phyloP scores from a whole-genome alignment of 305 asterid species.

The Fraxinus nigra region DNA sequence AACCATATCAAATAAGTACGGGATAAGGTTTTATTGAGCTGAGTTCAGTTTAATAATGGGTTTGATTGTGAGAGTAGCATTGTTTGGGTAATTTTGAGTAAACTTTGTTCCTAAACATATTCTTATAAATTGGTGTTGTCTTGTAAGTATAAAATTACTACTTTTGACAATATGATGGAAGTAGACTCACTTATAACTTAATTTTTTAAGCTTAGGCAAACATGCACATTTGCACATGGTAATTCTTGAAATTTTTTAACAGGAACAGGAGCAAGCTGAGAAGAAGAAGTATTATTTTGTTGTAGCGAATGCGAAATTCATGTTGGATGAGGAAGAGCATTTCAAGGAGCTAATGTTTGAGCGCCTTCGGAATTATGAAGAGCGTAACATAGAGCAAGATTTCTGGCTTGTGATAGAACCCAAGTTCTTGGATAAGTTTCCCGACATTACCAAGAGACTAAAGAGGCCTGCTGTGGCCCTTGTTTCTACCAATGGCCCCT shows the following conservation, averaged over 20 bases:
- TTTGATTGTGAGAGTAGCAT: background rate
- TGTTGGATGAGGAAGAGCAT: conserved; percentile 99
- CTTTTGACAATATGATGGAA: background rate
- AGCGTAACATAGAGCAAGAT: conserved; percentile 69
- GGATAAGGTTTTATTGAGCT: background rate
- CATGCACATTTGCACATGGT: background rate
- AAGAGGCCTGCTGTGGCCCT: conserved; percentile 95
- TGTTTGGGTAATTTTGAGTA: background rate
- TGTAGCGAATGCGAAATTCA: conserved; percentile 93
- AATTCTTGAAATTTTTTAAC: conserved; percentile 18
- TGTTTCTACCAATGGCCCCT: conserved; percentile 81
- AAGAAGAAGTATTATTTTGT: conserved; percentile 66
- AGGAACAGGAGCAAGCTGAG: conserved; percentile 48
- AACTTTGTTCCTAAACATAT: background rate
- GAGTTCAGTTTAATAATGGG: background rate
- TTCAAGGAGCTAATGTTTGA: conserved; percentile 79
- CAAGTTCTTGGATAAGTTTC: conserved; percentile 83
- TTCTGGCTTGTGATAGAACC: conserved; percentile 98
- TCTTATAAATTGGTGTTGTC: background rate
- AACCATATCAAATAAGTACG: background rate
- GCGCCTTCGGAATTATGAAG: conserved; percentile 61
- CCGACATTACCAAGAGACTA: conserved; percentile 65
- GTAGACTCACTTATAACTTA: background rate
- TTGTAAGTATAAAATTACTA: background rate
- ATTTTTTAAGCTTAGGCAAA: background rate